A percentile compares a stretch with the other conserved stretches of the same genome.
Evolutionary conservation across 305 asterid species (phyloP).

Genomic region (Withania somnifera): DNA sequence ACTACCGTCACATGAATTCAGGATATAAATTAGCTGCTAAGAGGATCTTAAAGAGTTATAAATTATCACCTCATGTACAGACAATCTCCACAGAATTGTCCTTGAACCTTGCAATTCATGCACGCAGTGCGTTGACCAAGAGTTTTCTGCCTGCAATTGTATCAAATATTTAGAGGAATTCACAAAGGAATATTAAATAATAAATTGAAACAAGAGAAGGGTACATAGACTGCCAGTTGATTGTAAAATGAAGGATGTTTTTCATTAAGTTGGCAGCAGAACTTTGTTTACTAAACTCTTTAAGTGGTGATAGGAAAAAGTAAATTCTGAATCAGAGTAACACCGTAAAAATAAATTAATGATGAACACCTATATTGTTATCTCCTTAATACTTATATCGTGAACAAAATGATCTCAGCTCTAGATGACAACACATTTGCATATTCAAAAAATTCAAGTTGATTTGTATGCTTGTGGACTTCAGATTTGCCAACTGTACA

Average conservation of each 20-base stretch:
- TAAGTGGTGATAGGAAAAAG: neutral
- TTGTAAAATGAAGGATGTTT: neutral
- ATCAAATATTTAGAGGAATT: neutral
- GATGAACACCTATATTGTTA: neutral
- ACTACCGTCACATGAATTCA: neutral
- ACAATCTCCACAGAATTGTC: slow-evolving; percentile 82
- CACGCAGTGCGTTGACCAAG: slow-evolving; percentile 44
- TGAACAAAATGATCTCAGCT: neutral
- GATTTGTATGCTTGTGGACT: neutral
- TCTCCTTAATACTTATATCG: neutral
- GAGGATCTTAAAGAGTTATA: neutral
- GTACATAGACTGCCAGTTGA: neutral
- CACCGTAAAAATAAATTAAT: neutral
- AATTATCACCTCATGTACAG: slow-evolving; percentile 53
- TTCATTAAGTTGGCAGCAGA: neutral
- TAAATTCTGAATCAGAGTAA: neutral
- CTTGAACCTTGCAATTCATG: slow-evolving; percentile 41
- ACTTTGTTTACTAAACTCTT: neutral
- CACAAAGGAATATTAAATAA: neutral
- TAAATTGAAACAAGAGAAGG: neutral
- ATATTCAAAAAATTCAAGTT: too few species aligned
- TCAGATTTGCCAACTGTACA: neutral
- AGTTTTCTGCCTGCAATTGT: slow-evolving; percentile 43
- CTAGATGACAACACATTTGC: neutral
- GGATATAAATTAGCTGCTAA: neutral